Conservation (phyloP, 1,139 yeast species). For the Magnusiomyces clavatus region DNA sequence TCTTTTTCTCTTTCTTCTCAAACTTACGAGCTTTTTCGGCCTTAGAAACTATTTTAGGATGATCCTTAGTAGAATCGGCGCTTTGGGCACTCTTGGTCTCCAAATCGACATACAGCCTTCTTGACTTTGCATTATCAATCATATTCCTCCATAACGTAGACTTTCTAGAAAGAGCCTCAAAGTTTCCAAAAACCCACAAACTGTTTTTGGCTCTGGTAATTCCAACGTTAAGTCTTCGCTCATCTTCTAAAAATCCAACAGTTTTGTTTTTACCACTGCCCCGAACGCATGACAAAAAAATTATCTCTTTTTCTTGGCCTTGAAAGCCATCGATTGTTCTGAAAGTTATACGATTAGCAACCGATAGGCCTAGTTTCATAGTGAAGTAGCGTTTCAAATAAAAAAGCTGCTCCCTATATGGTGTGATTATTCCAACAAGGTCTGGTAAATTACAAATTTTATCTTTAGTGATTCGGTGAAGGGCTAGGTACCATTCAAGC, state of each 20-base stretch:
- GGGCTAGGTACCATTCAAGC: constrained; percentile 41
- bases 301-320: constrained; percentile 95
- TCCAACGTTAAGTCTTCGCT: constrained; percentile 93
- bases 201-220: constrained; percentile 89
- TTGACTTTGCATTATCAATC: constrained; percentile 50
- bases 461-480: constrained; percentile 18
- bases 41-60: too few species aligned
- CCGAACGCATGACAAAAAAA: constrained; percentile 90
- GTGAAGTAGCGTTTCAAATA: constrained; percentile 51
- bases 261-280: constrained; percentile 31
- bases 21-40: too few species aligned
- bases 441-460: constrained; percentile 45
- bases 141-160: constrained; percentile 58
- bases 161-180: constrained; percentile 1
- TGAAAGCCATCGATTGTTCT: constrained; percentile 97
- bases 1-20: too few species aligned
- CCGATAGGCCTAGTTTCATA: constrained; percentile 51
- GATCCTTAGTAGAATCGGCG: too few species aligned
- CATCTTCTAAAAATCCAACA: constrained; percentile 84
- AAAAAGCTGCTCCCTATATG: constrained; percentile 81
- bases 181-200: constrained; percentile 83
- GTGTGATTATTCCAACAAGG: constrained; percentile 84
- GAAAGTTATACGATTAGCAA: constrained; percentile 67
- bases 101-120: constrained; percentile 25
- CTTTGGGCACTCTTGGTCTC: too few species aligned